Conservation (phyloP, 345 rosid genomes). For the Melaleuca alternifolia region DNA sequence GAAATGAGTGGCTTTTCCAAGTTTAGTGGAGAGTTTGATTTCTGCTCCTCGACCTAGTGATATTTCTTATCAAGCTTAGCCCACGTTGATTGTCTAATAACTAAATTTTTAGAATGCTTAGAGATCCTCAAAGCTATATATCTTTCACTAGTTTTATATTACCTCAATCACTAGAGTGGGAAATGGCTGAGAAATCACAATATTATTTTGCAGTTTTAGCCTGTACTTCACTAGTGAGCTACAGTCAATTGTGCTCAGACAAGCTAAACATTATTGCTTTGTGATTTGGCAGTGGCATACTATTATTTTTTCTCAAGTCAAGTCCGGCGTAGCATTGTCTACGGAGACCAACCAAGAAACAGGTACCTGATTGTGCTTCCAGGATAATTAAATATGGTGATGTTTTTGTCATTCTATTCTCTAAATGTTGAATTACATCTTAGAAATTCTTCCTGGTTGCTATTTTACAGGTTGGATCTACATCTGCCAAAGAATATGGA, state of each 20-base stretch:
- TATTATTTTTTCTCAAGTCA: constrained; percentile 72
- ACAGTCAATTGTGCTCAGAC: not conserved
- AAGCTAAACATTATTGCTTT: not conserved
- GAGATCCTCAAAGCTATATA: not conserved
- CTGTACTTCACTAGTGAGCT: not conserved
- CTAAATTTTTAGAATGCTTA: not conserved
- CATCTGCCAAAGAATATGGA: constrained; percentile 54
- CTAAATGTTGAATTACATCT: not conserved
- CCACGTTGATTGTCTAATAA: not conserved
- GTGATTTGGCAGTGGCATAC: constrained; percentile 63
- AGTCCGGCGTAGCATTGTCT: constrained; percentile 69
- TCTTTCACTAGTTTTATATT: not conserved
- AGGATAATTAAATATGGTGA: not conserved
- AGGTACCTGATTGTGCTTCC: constrained; percentile 25
- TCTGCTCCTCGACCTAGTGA: not conserved
- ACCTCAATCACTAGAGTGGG: not conserved
- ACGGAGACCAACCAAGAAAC: constrained; percentile 95
- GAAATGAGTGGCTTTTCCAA: not conserved
- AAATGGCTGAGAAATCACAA: not conserved
- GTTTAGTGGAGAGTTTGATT: not conserved
- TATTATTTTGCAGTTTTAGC: not conserved
- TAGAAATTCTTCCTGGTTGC: not conserved
- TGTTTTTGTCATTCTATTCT: not conserved
- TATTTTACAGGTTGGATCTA: constrained; percentile 62
- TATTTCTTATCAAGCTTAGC: not conserved